Conservation (phyloP, 768 basidiomycete genomes). For the Hericium coralloides region DNA sequence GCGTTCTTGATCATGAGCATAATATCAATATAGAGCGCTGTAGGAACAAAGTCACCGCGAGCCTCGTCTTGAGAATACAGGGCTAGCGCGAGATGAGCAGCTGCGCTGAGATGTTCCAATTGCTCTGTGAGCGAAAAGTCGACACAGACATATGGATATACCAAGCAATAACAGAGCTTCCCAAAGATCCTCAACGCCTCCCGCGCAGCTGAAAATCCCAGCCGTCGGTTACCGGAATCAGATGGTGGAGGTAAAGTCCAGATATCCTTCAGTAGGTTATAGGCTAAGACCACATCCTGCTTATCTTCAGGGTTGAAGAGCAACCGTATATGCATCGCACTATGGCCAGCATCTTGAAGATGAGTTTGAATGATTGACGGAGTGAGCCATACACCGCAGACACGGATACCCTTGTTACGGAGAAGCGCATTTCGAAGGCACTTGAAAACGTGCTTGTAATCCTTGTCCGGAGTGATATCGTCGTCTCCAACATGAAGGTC, state of each 20-base stretch:
- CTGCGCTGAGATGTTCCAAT: background rate
- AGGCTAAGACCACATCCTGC: background rate
- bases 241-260: no score
- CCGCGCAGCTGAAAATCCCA: no score
- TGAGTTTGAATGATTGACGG: background rate
- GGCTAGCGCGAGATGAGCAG: background rate
- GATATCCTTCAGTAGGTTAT: background rate
- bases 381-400: background rate
- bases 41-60: constrained; percentile 6
- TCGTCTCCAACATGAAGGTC: background rate
- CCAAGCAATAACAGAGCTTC: background rate
- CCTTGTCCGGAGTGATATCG: constrained; percentile 1
- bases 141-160: background rate
- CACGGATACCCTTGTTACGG: background rate
- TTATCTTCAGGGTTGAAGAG: background rate
- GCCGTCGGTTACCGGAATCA: no score
- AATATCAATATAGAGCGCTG: constrained; percentile 12
- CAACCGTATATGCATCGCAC: background rate
- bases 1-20: constrained; percentile 16
- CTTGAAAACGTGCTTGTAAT: background rate
- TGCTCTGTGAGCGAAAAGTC: background rate
- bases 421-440: background rate
- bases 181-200: background rate
- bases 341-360: background rate
- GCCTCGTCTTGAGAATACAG: background rate